Evolutionary conservation across 2,329 filamentous ascomycete species (phyloP), one percentile per base, ranked within the genome.

Genomic region (Emmonsia crescens): DNA sequence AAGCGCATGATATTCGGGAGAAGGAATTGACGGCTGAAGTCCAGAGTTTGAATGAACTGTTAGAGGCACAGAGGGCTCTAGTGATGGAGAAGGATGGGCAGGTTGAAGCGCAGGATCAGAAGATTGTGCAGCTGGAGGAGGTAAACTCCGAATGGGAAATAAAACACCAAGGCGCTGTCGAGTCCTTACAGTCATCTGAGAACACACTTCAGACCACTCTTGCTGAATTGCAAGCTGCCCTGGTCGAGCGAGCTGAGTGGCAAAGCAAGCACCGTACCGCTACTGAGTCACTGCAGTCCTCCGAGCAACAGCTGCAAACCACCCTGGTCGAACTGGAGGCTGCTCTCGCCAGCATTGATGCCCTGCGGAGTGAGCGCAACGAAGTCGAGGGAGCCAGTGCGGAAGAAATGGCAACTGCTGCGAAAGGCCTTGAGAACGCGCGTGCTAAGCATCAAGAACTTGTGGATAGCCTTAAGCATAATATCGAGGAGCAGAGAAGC

Each of bases 401-500:
- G 1, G 65, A 68, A 51, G 72, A 74, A n/a, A 74, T 71, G 63
- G 75, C 73, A 21, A 69, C 68, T 9, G 63, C 78, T 24, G 76
- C 79, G 12, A 76, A 77, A 59, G 74, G 78, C 16, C 73, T 83
- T 29, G 76, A 81, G 36, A 75, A 74, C 60, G 82, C 84, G 63
- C 77, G 82, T 42, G 73, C 74, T 48, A 81, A 82, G 70, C 85
- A 89, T 64, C 77, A 86, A 62, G 79, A 82, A 42, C 76, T 86
- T 56, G 77, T 89, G 40, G 77, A 79, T 42, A 79, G 79, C 52
- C 76, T 96, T 49, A 88, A 89, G 64, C 81, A 77, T 63, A 87
- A 96, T 71, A 87, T 96, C 60, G 85, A 92, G 59, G 86, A 91
- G 70, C 91, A 96, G 76, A 92, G 89, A 76, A 77, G 82, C 3